Evolutionary conservation across 768 basidiomycete genomes (phyloP).

Genomic region (Rhodotorula kratochvilovae): DNA sequence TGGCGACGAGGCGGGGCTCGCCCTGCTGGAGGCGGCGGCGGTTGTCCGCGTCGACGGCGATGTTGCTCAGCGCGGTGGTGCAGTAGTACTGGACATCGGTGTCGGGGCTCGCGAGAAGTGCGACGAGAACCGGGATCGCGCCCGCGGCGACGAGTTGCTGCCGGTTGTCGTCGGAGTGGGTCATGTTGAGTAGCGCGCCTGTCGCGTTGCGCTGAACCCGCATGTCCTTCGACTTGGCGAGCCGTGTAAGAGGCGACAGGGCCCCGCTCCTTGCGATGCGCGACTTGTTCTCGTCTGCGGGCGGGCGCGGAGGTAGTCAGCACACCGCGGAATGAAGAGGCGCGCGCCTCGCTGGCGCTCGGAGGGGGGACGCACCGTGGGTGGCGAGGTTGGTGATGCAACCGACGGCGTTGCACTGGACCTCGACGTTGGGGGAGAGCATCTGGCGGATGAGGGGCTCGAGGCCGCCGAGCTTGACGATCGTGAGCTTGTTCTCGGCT

Average conservation of each 20-base stretch:
- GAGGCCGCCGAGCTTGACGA: slow-evolving; percentile 93
- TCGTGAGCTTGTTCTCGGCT: slow-evolving; percentile 99
- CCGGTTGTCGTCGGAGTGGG: slow-evolving; percentile 83
- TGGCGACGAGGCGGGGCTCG: slow-evolving; percentile 90
- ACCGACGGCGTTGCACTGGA: slow-evolving; percentile 98
- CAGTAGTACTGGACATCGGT: slow-evolving; percentile 99
- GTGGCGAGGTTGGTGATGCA: slow-evolving; percentile 98
- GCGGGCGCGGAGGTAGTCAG: not conserved
- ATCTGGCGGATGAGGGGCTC: slow-evolving; percentile 98
- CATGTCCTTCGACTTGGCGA: slow-evolving; percentile 98
- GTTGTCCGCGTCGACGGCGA: slow-evolving; percentile 90
- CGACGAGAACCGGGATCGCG: slow-evolving; percentile 90
- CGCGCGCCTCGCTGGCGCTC: no score
- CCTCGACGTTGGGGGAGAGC: slow-evolving; percentile 97
- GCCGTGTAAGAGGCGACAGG: slow-evolving; percentile 88
- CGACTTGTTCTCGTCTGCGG: slow-evolving; percentile 94
- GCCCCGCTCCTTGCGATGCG: slow-evolving; percentile 99
- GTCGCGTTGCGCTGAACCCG: slow-evolving; percentile 97
- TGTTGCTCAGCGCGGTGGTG: slow-evolving; percentile 95
- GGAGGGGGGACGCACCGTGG: slow-evolving; percentile 62
- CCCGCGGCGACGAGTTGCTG: slow-evolving; percentile 98
- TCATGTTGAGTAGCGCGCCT: slow-evolving; percentile 97
- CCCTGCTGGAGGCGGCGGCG: slow-evolving; percentile 88
- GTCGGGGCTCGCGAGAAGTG: slow-evolving; percentile 86
- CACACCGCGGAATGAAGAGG: no score